phyloP scores from a whole-genome alignment of 2,329 filamentous ascomycete species.

The Colletotrichum musicola region DNA sequence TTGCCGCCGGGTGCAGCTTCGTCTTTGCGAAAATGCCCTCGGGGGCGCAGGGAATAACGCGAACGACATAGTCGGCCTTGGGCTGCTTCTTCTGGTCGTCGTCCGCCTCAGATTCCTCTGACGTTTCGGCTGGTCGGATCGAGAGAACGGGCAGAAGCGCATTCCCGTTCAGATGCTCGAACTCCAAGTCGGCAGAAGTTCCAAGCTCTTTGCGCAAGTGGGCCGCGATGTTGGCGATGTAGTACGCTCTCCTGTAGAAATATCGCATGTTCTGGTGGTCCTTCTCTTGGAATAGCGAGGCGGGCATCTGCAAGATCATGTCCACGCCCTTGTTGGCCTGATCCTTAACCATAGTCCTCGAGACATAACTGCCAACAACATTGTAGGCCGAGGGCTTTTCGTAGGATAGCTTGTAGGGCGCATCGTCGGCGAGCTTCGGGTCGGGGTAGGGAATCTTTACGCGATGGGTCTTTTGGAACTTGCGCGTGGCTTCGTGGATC shows the following conservation, averaged over 20 bases:
- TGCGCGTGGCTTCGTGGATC: constrained; percentile 76
- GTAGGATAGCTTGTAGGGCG: constrained; percentile 86
- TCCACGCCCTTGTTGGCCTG: constrained; percentile 75
- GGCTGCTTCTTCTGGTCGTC: constrained; percentile 43
- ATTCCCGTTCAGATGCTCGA: constrained; percentile 79
- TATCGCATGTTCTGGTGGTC: constrained; percentile 94
- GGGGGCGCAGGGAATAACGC: constrained; percentile 81
- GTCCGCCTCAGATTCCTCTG: constrained; percentile 36
- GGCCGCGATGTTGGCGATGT: constrained; percentile 83
- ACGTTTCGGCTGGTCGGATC: constrained; percentile 52
- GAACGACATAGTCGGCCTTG: constrained; percentile 69
- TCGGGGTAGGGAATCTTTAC: constrained; percentile 86
- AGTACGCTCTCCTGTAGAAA: constrained; percentile 95
- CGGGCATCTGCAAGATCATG: constrained; percentile 88
- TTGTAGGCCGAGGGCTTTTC: constrained; percentile 83
- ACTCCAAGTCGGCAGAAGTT: constrained; percentile 69
- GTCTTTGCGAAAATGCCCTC: constrained; percentile 75
- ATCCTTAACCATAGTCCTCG: constrained; percentile 78
- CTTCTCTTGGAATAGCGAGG: constrained; percentile 87
- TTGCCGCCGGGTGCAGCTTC: constrained; percentile 78
- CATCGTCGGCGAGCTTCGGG: constrained; percentile 80
- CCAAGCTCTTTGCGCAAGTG: constrained; percentile 72
- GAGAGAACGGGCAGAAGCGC: constrained; percentile 77
- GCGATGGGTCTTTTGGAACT: constrained; percentile 74
- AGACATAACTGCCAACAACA: constrained; percentile 87